Conservation (phyloP, 2,329 filamentous ascomycete genomes). For the Ramichloridium luteum region DNA sequence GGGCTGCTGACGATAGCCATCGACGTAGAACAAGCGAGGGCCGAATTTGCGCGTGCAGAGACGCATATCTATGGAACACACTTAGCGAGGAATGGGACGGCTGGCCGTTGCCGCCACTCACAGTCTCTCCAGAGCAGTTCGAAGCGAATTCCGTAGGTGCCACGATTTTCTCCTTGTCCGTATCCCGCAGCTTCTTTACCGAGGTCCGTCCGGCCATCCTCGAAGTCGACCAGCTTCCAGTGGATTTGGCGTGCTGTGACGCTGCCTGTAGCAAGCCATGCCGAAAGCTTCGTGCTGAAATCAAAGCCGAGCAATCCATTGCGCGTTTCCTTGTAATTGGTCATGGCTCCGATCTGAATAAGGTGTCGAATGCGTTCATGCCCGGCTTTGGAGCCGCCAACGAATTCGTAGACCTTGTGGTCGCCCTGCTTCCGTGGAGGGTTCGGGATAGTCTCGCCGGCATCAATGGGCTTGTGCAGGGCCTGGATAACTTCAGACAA, state of each 20-base stretch:
- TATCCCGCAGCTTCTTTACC: conserved; percentile 42
- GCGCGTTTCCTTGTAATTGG: conserved; percentile 55
- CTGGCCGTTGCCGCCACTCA: background rate
- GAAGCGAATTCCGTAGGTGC: conserved; percentile 56
- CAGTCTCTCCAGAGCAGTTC: conserved; percentile 68
- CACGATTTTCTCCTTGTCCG: conserved; percentile 55
- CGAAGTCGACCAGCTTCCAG: conserved; percentile 52
- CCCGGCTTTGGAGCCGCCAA: conserved; percentile 53
- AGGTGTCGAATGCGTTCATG: conserved; percentile 48
- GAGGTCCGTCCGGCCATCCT: conserved; percentile 44
- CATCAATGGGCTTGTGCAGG: conserved; percentile 46
- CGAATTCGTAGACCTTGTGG: conserved; percentile 33
- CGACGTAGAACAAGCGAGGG: conserved; percentile 48
- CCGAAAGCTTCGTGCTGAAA: conserved; percentile 65
- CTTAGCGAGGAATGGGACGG: background rate
- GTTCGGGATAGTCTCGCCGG: conserved; percentile 17
- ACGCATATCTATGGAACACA: conserved; percentile 52
- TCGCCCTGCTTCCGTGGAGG: background rate
- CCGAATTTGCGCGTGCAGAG: conserved; percentile 62
- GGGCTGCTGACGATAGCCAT: conserved; percentile 47
- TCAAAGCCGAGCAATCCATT: conserved; percentile 59
- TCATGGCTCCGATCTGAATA: conserved; percentile 48
- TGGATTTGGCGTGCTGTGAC: conserved; percentile 64
- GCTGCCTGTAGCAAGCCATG: conserved; percentile 59
- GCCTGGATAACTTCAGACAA: conserved; percentile 42